Percentiles rank a stretch among this genome's conserved stretches.
Conservation (phyloP, 1,139 yeast genomes). For the Nakaseomyces kungkrabaensis region DNA sequence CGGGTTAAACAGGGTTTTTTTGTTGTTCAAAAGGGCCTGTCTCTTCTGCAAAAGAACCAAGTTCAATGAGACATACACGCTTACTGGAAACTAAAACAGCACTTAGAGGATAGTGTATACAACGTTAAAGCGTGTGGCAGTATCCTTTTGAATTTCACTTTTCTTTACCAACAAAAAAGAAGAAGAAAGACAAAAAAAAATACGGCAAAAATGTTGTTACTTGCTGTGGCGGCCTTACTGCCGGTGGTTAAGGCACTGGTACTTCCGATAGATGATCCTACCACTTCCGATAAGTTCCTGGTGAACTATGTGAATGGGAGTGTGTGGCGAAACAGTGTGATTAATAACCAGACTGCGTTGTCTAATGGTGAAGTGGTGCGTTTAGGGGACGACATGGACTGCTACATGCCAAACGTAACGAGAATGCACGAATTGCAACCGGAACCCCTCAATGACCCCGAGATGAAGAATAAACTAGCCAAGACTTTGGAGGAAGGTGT, state of each 20-base stretch:
- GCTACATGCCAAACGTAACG: slow-evolving; percentile 17
- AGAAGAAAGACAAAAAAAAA: too few relatives aligned
- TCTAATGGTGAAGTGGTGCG: slow-evolving; percentile 11
- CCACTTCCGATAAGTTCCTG: slow-evolving; percentile 15
- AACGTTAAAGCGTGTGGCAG: too few relatives aligned
- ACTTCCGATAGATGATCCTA: slow-evolving; percentile 19
- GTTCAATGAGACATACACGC: too few relatives aligned
- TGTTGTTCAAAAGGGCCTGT: too few relatives aligned
- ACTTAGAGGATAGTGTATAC: too few relatives aligned
- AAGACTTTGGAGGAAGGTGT: slow-evolving; percentile 15
- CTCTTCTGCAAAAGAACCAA: too few relatives aligned
- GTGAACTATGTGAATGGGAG: slow-evolving; percentile 14
- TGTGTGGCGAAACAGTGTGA: slow-evolving; percentile 12
- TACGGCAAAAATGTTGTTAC: neutral
- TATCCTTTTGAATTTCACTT: too few relatives aligned
- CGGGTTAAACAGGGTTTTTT: too few relatives aligned
- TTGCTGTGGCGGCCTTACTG: neutral
- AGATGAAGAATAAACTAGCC: slow-evolving; percentile 7
- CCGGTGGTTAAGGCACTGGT: slow-evolving; percentile 6
- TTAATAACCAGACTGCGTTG: slow-evolving; percentile 10
- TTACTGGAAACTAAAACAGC: too few relatives aligned
- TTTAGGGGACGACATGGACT: slow-evolving; percentile 16
- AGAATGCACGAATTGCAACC: slow-evolving; percentile 5
- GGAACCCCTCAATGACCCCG: slow-evolving; percentile 7
- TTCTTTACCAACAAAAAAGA: too few relatives aligned